Evolutionary conservation across 306 rosid species (phyloP).

Genomic region (Castanea crenata): DNA sequence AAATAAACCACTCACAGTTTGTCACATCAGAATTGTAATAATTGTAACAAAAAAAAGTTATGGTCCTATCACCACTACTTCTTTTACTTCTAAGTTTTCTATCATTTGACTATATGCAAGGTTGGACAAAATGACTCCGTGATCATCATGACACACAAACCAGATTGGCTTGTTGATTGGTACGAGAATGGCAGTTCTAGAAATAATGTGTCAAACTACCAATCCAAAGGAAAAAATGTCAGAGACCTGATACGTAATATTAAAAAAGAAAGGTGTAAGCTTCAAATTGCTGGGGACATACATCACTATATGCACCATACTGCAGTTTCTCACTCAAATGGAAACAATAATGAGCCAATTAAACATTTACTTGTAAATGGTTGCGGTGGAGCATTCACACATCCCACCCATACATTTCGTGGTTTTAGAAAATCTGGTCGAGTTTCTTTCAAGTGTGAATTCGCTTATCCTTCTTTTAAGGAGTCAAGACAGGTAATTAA

Average conservation of each 20-base stretch:
- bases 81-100: no score
- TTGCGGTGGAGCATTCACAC: constrained; percentile 95
- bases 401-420: constrained; percentile 88
- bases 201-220: constrained; percentile 29
- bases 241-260: constrained; percentile 66
- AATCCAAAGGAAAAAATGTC: constrained; percentile 6
- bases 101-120: constrained; percentile 44
- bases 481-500: constrained; percentile 69
- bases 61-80: no score
- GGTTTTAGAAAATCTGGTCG: constrained; percentile 49
- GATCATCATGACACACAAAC: constrained; percentile 88
- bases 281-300: constrained; percentile 93
- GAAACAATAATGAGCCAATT: constrained; percentile 15
- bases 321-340: neutral
- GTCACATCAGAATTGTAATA: no score
- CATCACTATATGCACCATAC: constrained; percentile 99
- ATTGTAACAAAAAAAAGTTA: no score
- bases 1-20: no score
- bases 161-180: constrained; percentile 96
- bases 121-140: constrained; percentile 77
- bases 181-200: constrained; percentile 77
- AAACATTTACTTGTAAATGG: constrained; percentile 92
- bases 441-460: constrained; percentile 55
- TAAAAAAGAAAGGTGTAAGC: constrained; percentile 86
- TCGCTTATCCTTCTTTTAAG: constrained; percentile 80